A percentile compares a stretch with the other conserved stretches of the same genome.
phyloP scores from a whole-genome alignment of 2,329 filamentous ascomycete species.

The Fusarium nelsonii region DNA sequence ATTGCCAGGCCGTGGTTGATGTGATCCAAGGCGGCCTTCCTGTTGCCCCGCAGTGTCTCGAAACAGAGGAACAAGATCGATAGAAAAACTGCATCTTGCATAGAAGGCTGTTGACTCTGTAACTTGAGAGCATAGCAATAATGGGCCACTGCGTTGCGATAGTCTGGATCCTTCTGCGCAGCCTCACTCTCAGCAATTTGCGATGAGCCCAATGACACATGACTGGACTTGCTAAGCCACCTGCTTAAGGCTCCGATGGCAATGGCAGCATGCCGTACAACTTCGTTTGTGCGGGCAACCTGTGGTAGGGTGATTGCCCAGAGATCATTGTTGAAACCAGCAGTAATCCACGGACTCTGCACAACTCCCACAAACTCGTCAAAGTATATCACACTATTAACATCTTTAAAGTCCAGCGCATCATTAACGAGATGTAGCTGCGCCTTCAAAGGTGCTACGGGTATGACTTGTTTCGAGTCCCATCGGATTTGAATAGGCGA shows the following conservation, averaged over 20 bases:
- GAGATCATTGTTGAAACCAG: slow-evolving; percentile 42
- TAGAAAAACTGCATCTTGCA: slow-evolving; percentile 50
- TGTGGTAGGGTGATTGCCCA: slow-evolving; percentile 51
- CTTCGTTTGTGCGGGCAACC: slow-evolving; percentile 44
- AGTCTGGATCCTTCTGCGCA: slow-evolving; percentile 29
- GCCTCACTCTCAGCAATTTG: background rate
- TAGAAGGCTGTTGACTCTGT: slow-evolving; percentile 44
- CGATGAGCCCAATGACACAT: background rate
- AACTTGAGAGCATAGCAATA: slow-evolving; percentile 53
- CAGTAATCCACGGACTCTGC: slow-evolving; percentile 48
- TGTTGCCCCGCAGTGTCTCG: slow-evolving; percentile 50
- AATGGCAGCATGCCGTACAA: slow-evolving; percentile 51
- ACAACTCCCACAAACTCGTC: slow-evolving; percentile 50
- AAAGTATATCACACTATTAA: slow-evolving; percentile 45
- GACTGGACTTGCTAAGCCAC: slow-evolving; percentile 15
- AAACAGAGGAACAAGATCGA: slow-evolving; percentile 52
- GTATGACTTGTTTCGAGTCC: slow-evolving; percentile 40
- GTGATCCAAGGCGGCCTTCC: slow-evolving; percentile 51
- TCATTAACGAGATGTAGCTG: slow-evolving; percentile 32
- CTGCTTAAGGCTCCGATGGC: slow-evolving; percentile 49
- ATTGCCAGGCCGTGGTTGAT: slow-evolving; percentile 54
- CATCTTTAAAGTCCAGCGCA: slow-evolving; percentile 22
- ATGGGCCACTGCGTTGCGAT: slow-evolving; percentile 52
- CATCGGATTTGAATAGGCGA: slow-evolving; percentile 38
- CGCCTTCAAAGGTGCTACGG: background rate